Base-by-base conservation (phyloP, 1,284 basidiomycete species). In the Ceratobasidium sp. region DNA sequence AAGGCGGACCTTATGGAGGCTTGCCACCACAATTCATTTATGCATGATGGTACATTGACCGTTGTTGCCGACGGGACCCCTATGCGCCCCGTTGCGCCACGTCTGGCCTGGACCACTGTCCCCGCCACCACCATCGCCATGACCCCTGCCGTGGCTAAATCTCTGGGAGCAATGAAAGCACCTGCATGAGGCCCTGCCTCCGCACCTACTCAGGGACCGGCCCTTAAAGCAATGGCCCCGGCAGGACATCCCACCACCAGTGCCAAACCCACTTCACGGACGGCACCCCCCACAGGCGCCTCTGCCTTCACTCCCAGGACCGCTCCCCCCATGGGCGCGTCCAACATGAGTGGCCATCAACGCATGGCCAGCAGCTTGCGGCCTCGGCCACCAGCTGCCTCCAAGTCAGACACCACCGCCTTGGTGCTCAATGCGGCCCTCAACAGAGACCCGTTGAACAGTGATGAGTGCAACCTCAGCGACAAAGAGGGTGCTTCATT, bases 231-330 rank as follows among this genome's bases (percentile, higher is more conserved):
- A n/a, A 22, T 27, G n/a, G 11, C 50, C 50, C 27, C 11, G 50
- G 50, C 50, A 53, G n/a, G 8, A n/a, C 15, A n/a, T 9, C 50
- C 50, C 27, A 22, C n/a, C 50, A 27, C 50, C 50, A 22, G 50
- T 53, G 50, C n/a, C 50, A 53, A 27, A 53, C 9, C 50, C n/a
- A n/a, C 50, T 27, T 53, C n/a, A 22, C n/a, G 50, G 50, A n/a
- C 50, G 50, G 50, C 45, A 53, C 50, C n/a, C 27, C 50, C 27
- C 27, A n/a, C n/a, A 27, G 50, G 50, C n/a, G 50, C 50, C 50
- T 27, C 50, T 27, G n/a, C 50, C n/a, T 22, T n/a, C 27, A 22
- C 50, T 53, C 27, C 50, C 50, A 53, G 9, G 50, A 53, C n/a
- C n/a, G n/a, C 4, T 22, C 50, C 50, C n/a, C n/a, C n/a, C n/a